These are phyloP conservation scores for Hyaloscypha finlandica DNA, from an alignment of 495 filamentous ascomycete species.

Conservation along the genomic window DNA sequence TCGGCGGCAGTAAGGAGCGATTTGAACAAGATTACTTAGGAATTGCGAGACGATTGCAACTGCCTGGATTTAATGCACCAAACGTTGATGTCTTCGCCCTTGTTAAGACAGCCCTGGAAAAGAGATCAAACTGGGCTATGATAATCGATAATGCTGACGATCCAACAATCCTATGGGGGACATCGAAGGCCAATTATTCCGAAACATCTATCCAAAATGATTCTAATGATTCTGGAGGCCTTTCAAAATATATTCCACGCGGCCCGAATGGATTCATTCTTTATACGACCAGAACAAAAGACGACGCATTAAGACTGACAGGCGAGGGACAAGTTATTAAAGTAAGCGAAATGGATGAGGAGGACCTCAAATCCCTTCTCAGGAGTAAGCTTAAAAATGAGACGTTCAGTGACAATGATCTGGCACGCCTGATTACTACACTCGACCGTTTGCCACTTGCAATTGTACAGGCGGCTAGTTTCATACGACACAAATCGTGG, in stretches of 20 bases:
- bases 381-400: no score
- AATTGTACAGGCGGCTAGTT: constrained; percentile 48
- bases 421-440: constrained; percentile 34
- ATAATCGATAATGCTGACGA: constrained; percentile 56
- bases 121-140: constrained; percentile 45
- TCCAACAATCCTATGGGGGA: not conserved
- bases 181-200: no score
- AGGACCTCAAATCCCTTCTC: no score
- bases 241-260: no score
- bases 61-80: constrained; percentile 35
- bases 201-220: no score
- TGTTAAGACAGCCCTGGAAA: constrained; percentile 40
- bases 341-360: no score
- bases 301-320: no score
- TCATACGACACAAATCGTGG: constrained; percentile 35
- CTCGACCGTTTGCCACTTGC: constrained; percentile 53
- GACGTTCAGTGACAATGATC: not conserved
- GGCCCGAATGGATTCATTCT: no score
- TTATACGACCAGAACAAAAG: no score
- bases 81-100: constrained; percentile 38
- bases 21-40: constrained; percentile 46
- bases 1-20: constrained; percentile 34
- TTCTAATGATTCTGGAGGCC: no score
- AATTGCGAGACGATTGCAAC: constrained; percentile 40
- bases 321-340: no score